Conservation (phyloP, 2,329 filamentous ascomycete genomes). For the Rhynchosporium agropyri region DNA sequence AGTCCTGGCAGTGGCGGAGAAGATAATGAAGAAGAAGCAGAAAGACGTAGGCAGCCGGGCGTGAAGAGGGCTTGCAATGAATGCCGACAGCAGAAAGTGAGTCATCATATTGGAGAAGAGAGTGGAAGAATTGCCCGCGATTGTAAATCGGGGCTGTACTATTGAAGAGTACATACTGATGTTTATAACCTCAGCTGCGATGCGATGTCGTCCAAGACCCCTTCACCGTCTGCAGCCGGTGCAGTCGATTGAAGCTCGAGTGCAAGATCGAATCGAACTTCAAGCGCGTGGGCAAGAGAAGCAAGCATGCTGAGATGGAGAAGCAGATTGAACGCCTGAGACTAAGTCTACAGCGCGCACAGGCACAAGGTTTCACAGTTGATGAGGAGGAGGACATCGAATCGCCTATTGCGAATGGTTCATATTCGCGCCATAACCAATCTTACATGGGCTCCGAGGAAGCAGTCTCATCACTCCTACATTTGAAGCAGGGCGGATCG, state of each 20-base stretch:
- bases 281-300: constrained; percentile 80
- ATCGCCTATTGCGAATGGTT: constrained; percentile 60
- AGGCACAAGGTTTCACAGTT: constrained; percentile 58
- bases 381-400: constrained; percentile 59
- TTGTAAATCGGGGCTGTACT: constrained; percentile 18
- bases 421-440: constrained; percentile 60
- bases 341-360: constrained; percentile 61
- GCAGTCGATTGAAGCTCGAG: constrained; percentile 75
- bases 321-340: constrained; percentile 74
- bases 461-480: constrained; percentile 66
- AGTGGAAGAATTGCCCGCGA: constrained; percentile 18
- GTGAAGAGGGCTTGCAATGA: constrained; percentile 84
- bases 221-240: constrained; percentile 76
- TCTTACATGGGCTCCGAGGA: constrained; percentile 70
- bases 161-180: constrained; percentile 22
- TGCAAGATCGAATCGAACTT: constrained; percentile 90
- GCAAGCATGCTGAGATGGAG: constrained; percentile 84
- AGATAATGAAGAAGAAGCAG: constrained; percentile 56
- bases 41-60: constrained; percentile 66
- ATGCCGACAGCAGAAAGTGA: constrained; percentile 83
- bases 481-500: constrained; percentile 66
- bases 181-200: constrained; percentile 60
- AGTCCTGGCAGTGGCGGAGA: constrained; percentile 61
- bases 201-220: constrained; percentile 84
- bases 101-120: constrained; percentile 39